Evolutionary conservation across 176 grass and related monocot species (phyloP), one percentile per base, ranked within the genome.

Genomic region (Hyparrhenia diplandra): DNA sequence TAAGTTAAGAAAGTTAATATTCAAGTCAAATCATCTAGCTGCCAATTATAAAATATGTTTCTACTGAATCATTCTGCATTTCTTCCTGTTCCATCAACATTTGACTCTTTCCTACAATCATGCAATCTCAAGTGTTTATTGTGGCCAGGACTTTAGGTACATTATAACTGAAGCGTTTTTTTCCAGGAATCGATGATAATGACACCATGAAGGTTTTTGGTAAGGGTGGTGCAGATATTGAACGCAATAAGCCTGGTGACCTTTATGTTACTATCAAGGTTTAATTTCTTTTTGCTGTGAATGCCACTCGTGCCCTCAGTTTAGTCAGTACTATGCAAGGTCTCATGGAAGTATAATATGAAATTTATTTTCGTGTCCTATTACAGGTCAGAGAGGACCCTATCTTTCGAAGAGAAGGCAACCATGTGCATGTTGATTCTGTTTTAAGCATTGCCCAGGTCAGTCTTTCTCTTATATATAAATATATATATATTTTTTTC

Each of bases 261-360:
- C 94, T 97, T 91, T 88, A 85, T 89, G 89, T 97, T 51, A 93
- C 85, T 64, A 89, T 94, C 85, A 97, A 91, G 94, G 94, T 97
- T 64, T 3, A 20, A 30, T 82, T 88, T 34, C 47, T 71, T 21
- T 77, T 45, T 59, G 13, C 12, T 46, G 54, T 71, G 31, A 34
- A 54, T 88, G 43, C 36, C 31, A 77, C 17, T 69, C 2, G 18
- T 60, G 13, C 17, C 43, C 7, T 59, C 31, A 75, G 67, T 77
- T 81, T 59, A 71, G 59, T 57, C 39, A 30, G 40, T 79, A 69
- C 23, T 24, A 41, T 65, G 36, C 60, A 65, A 69, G 8, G 21
- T 69, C 77, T 18, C 2, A 36, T 11, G n/a, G 49, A 52, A 68
- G 30, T 55, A 52, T 55, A 46, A 80, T 3, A 30, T 31, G 42